A percentile compares a stretch with the other conserved stretches of the same genome.
phyloP scores from a whole-genome alignment of 2,329 filamentous ascomycete genomes.

The Pseudopyricularia javanii region DNA sequence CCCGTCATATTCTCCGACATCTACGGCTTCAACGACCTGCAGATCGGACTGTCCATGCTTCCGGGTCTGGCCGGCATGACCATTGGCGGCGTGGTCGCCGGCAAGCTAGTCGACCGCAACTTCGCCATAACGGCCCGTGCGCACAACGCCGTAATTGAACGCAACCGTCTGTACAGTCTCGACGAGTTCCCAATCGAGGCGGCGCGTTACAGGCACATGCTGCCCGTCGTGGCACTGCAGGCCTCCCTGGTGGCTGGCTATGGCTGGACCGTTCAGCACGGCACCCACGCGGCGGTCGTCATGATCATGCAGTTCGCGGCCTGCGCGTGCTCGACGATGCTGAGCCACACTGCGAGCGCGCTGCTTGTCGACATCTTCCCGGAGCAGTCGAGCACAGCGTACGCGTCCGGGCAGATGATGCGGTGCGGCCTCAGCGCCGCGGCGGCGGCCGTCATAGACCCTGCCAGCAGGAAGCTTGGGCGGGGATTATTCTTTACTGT shows the following conservation, averaged over 20 bases:
- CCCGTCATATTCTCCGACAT: neutral
- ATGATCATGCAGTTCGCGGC: neutral
- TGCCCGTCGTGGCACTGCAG: neutral
- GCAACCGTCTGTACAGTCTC: neutral
- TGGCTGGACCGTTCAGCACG: neutral
- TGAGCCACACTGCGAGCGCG: neutral
- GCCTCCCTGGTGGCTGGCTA: neutral
- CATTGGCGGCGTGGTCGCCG: neutral
- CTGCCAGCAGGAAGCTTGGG: neutral
- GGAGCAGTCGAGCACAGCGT: neutral
- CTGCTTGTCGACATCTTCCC: neutral
- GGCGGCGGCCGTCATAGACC: neutral
- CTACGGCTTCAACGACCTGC: neutral
- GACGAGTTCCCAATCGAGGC: neutral
- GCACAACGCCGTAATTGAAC: neutral
- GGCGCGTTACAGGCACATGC: neutral
- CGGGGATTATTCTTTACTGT: neutral
- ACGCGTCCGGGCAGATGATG: neutral
- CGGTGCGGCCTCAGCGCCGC: neutral
- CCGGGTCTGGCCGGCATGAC: neutral
- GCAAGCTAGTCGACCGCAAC: slow-evolving; percentile 1
- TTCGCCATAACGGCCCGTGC: neutral
- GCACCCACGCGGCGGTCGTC: neutral
- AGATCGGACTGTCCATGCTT: neutral
- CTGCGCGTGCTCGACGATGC: neutral